These are phyloP conservation scores for Galeopsis tetrahit DNA, from an alignment of 257 asterid species.

Conservation along the genomic window DNA sequence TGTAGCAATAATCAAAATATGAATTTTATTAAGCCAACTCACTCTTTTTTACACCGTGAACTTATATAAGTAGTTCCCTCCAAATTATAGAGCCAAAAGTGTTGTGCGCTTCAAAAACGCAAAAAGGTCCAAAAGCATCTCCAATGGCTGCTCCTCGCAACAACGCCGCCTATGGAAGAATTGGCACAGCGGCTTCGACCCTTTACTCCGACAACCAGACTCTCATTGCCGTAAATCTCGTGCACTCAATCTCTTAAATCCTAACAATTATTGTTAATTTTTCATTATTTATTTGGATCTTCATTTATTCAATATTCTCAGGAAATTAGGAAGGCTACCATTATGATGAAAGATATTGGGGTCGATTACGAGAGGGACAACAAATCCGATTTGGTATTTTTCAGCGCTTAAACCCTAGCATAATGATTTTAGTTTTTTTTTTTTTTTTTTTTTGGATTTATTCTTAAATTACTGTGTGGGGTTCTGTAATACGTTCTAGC, in stretches of 20 bases:
- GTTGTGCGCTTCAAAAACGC: not conserved
- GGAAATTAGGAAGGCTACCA: conserved; percentile 76
- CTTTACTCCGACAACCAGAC: conserved; percentile 69
- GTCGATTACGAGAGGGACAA: conserved; percentile 75
- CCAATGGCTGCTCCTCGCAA: conserved; percentile 78
- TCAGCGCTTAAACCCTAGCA: conserved; percentile 45
- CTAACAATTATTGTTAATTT: not conserved
- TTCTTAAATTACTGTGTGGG: not conserved
- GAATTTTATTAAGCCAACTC: too few relatives aligned
- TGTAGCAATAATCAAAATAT: too few relatives aligned
- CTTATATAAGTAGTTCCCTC: conserved; percentile 25
- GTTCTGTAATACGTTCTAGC: conserved; percentile 6
- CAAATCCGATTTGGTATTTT: conserved; percentile 58
- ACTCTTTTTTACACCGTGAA: too few relatives aligned
- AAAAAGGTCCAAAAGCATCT: not conserved
- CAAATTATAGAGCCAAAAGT: conserved; percentile 31
- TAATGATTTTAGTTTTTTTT: conserved; percentile 13
- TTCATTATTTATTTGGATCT: not conserved
- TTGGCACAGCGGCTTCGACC: conserved; percentile 56
- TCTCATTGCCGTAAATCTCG: conserved; percentile 54
- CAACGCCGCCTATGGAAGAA: conserved; percentile 52
- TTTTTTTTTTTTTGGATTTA: not conserved
- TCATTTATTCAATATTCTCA: conserved; percentile 35
- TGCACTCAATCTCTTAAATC: conserved; percentile 24
- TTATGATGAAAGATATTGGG: conserved; percentile 71